Conservation (phyloP, 768 basidiomycete genomes). For the Amanita molliuscula region DNA sequence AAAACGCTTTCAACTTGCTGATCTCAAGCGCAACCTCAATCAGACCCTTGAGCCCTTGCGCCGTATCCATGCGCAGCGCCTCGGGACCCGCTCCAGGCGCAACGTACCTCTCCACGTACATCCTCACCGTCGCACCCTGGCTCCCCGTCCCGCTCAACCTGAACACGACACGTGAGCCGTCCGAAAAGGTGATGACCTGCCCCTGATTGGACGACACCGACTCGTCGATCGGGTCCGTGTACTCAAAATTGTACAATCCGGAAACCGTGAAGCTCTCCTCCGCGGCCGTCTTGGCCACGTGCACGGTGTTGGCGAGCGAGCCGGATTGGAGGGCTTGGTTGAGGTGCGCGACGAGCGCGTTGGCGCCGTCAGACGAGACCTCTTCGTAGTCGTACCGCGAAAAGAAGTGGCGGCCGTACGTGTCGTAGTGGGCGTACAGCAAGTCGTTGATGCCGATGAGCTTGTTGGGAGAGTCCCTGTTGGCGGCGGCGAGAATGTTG, state of each 20-base stretch:
- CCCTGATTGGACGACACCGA: conserved; percentile 94
- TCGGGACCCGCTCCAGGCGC: conserved; percentile 55
- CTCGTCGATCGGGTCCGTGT: conserved; percentile 97
- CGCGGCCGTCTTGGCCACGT: conserved; percentile 58
- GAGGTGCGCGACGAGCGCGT: conserved; percentile 72
- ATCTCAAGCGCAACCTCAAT: conserved; percentile 91
- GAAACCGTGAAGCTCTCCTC: conserved; percentile 69
- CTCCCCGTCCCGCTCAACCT: conserved; percentile 94
- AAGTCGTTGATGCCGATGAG: conserved; percentile 88
- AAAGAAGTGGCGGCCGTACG: conserved; percentile 97
- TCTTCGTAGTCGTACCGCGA: conserved; percentile 99
- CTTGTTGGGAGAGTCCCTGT: conserved; percentile 63
- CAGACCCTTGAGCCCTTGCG: conserved; percentile 85
- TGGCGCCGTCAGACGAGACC: conserved; percentile 84
- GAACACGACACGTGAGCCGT: conserved; percentile 93
- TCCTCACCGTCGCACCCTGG: conserved; percentile 89
- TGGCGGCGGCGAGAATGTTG: conserved; percentile 90
- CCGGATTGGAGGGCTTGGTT: conserved; percentile 57
- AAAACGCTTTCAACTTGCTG: conserved; percentile 76
- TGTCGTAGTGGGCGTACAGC: conserved; percentile 76
- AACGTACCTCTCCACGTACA: conserved; percentile 94
- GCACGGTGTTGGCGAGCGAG: conserved; percentile 57
- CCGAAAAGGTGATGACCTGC: conserved; percentile 82
- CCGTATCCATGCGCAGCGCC: conserved; percentile 66
- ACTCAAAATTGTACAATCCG: conserved; percentile 79